phyloP scores from a whole-genome alignment of 352 stramenopile species.

The Hyaloperonospora brassicae region DNA sequence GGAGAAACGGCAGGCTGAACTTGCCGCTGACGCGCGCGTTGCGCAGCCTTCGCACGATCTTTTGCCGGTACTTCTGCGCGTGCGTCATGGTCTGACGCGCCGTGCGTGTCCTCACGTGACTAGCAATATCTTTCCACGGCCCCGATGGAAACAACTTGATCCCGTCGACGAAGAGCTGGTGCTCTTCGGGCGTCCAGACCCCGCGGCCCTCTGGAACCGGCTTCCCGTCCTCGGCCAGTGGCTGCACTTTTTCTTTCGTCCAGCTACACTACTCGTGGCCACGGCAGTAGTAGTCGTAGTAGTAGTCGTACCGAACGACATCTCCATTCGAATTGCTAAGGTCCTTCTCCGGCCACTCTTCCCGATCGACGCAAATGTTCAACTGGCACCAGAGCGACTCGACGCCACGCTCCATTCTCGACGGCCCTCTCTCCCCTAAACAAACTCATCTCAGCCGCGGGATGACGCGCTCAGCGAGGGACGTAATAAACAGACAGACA shows the following conservation, averaged over 20 bases:
- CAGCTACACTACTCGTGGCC: conserved; percentile 20
- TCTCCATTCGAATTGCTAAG: conserved; percentile 3
- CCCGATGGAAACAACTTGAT: conserved; percentile 72
- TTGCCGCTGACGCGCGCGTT: conserved; percentile 64
- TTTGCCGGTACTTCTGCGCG: conserved; percentile 81
- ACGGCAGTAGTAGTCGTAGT: conserved; percentile 9
- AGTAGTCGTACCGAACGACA: conserved; percentile 18
- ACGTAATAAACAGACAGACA: conserved; percentile 11
- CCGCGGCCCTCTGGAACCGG: conserved; percentile 43
- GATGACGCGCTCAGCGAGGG: conserved; percentile 23
- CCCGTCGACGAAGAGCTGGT: conserved; percentile 63
- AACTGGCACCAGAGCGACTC: conserved; percentile 36
- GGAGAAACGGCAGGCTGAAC: conserved; percentile 54
- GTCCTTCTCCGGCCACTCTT: conserved; percentile 14
- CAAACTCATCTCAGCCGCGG: conserved; percentile 15
- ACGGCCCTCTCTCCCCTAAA: conserved; percentile 7
- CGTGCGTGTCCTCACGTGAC: conserved; percentile 60
- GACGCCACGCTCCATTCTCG: background rate
- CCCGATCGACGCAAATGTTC: conserved; percentile 43
- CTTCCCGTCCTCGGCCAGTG: conserved; percentile 26
- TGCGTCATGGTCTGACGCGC: conserved; percentile 76
- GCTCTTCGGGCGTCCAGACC: conserved; percentile 68
- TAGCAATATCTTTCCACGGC: conserved; percentile 73
- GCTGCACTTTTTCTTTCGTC: conserved; percentile 22
- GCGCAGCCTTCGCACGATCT: conserved; percentile 62